A percentile compares a stretch with the other conserved stretches of the same genome.
Evolutionary conservation across 2,329 filamentous ascomycete species (phyloP).

Genomic region (Ceratocystis colombiana): DNA sequence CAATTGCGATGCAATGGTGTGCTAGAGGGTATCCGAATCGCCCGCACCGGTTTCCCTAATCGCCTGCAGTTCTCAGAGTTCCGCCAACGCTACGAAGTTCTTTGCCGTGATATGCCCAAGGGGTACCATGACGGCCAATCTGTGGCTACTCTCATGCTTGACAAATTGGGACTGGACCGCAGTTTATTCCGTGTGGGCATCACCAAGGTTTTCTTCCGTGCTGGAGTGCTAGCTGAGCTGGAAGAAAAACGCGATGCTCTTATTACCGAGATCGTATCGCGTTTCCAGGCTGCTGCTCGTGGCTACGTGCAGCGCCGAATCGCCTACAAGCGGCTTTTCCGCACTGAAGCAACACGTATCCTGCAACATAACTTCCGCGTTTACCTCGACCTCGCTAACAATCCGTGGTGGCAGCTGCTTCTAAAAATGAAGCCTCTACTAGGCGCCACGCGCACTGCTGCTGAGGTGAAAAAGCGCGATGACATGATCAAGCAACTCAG

Average conservation of each 20-base stretch:
- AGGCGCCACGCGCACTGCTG: slow-evolving; percentile 80
- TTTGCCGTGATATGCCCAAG: slow-evolving; percentile 79
- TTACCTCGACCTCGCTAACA: slow-evolving; percentile 79
- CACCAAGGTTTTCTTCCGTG: slow-evolving; percentile 96
- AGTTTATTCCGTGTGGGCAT: slow-evolving; percentile 85
- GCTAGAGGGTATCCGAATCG: slow-evolving; percentile 95
- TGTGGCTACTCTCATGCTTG: slow-evolving; percentile 74
- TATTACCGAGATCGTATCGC: slow-evolving; percentile 86
- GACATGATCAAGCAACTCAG: slow-evolving; percentile 85
- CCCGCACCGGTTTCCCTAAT: slow-evolving; percentile 93
- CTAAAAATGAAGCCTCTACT: slow-evolving; percentile 91
- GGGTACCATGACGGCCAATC: slow-evolving; percentile 85
- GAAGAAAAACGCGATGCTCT: slow-evolving; percentile 91
- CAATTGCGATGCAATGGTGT: slow-evolving; percentile 99
- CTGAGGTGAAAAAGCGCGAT: slow-evolving; percentile 89
- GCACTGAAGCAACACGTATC: slow-evolving; percentile 86
- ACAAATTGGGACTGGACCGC: slow-evolving; percentile 75
- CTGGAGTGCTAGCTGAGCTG: slow-evolving; percentile 87
- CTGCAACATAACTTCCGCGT: slow-evolving; percentile 91
- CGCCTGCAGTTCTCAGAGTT: slow-evolving; percentile 87
- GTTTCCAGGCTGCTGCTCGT: slow-evolving; percentile 83
- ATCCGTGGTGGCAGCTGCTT: slow-evolving; percentile 95
- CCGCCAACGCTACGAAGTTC: slow-evolving; percentile 86
- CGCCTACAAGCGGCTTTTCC: slow-evolving; percentile 86
- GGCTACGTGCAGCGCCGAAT: slow-evolving; percentile 82